These are phyloP conservation scores for Guillardia theta DNA, from an alignment of 78 protist genomes.

Conservation along the genomic window DNA sequence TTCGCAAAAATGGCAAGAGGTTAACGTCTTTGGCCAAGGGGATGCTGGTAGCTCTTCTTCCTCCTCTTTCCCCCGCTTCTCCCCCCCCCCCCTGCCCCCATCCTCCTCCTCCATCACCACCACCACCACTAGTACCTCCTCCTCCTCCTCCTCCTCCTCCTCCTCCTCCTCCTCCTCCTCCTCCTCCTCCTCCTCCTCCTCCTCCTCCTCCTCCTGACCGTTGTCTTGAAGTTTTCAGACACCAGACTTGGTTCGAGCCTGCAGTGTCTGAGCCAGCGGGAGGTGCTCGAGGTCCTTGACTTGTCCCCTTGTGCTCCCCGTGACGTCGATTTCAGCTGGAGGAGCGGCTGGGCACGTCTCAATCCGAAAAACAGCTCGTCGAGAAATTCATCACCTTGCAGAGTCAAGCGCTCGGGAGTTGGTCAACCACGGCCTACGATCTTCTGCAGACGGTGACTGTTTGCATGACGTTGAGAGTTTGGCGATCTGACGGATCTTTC, in stretches of 20 bases:
- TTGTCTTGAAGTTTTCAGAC: not conserved
- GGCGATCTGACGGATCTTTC: no score
- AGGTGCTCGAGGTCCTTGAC: no score
- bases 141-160: no score
- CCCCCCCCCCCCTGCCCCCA: no score
- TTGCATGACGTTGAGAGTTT: no score
- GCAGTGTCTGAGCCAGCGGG: not conserved
- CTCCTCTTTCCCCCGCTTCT: no score
- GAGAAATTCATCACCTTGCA: not conserved
- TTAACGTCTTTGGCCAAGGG: no score
- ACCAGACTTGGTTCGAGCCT: not conserved
- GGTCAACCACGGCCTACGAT: not conserved
- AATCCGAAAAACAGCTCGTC: not conserved
- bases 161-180: not conserved
- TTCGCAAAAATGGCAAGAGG: no score
- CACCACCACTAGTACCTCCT: no score
- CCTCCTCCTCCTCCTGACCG: not conserved
- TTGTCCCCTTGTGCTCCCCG: not conserved
- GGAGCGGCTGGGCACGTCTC: not conserved
- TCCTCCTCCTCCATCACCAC: no score
- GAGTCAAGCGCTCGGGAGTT: not conserved
- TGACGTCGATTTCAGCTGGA: not conserved
- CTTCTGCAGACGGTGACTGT: not conserved
- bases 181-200: not conserved
- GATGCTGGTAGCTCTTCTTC: no score